Base-by-base conservation (phyloP, 805 yeast species). In the Blastobotrys parvus region DNA sequence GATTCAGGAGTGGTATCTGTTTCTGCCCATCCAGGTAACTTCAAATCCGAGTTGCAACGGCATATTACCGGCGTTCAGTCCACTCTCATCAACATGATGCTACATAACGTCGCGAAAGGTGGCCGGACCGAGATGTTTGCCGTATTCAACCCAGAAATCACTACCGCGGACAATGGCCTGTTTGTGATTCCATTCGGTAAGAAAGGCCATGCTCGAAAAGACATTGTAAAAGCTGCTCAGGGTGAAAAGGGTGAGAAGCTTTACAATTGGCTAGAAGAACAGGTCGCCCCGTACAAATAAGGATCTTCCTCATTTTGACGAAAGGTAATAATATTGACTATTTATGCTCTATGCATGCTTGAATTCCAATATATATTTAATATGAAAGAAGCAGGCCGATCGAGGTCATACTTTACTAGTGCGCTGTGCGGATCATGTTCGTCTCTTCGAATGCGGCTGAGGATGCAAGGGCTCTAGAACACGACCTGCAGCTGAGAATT, bases 71-170 rank as follows among this genome's bases (percentile, higher is more conserved):
- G 30, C 4, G 7, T 45, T 8, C 30, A 41, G 7, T 31, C 20
- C 5, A 38, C 17, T 32, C n/a, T 46, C 3, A 8, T 42, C 21
- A 17, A 36, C 27, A 3, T 7, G 17, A 7, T 57, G 23, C 19
- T 45, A 6, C 41, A 55, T 36, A 53, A 54, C 5, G 42, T 62
- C 4, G 49, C 50, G 31, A 61, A 60, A 34, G 78, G 77, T 11
- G 71, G 76, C 1, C 62, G 66, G 43, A 53, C 75, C 7, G 74
- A 67, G 46, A 53, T 70, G 16, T 70, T 55, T 47, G 75, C 69
- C 2, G 70, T 70, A 0, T 55, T 72, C 39, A 49, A 55, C 21
- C 74, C 75, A 3, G 56, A 60, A 4, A 46, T 71, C 15, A 61
- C 64, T 1, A 8, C 54, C 1, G 48, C 49, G 33, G 55, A 65